A percentile compares a stretch with the other conserved stretches of the same genome.
Conservation (phyloP, 805 yeast genomes). For the Millerozyma acaciae region DNA sequence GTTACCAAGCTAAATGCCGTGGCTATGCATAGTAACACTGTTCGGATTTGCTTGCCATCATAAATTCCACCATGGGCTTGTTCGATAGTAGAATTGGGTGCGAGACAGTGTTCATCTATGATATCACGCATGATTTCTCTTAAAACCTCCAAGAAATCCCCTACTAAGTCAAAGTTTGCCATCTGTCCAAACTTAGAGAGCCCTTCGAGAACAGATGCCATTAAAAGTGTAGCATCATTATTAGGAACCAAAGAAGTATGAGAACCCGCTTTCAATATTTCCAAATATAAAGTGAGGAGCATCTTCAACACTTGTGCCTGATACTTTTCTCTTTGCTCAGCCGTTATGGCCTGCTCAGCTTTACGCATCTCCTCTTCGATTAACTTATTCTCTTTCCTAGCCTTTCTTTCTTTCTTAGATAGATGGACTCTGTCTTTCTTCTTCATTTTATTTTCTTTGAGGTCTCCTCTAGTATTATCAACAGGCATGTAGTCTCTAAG, state of each 20-base stretch:
- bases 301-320: conserved; percentile 82
- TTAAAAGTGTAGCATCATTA: conserved; percentile 48
- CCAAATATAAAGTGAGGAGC: conserved; percentile 70
- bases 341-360: conserved; percentile 85
- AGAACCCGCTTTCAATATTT: conserved; percentile 55
- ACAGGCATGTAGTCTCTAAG: conserved; percentile 73
- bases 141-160: conserved; percentile 87
- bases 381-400: conserved; percentile 76
- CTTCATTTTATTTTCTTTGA: conserved; percentile 48
- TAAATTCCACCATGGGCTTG: conserved; percentile 28
- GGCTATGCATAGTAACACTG: conserved; percentile 74
- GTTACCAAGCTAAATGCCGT: conserved; percentile 86
- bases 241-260: conserved; percentile 30
- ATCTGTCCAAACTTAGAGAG: conserved; percentile 85
- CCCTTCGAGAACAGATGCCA: conserved; percentile 90
- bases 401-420: conserved; percentile 86
- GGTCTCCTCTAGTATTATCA: conserved; percentile 43
- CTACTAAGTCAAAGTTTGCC: conserved; percentile 88
- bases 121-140: conserved; percentile 69
- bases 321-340: conserved; percentile 77
- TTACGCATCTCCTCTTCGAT: conserved; percentile 85
- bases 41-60: conserved; percentile 52
- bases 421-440: conserved; percentile 89
- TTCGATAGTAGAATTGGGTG: conserved; percentile 13
- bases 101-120: conserved; percentile 38